Percentiles rank a stretch among this genome's conserved stretches.
phyloP scores from a whole-genome alignment of 2,329 filamentous ascomycete genomes.

The Beauveria asiatica region DNA sequence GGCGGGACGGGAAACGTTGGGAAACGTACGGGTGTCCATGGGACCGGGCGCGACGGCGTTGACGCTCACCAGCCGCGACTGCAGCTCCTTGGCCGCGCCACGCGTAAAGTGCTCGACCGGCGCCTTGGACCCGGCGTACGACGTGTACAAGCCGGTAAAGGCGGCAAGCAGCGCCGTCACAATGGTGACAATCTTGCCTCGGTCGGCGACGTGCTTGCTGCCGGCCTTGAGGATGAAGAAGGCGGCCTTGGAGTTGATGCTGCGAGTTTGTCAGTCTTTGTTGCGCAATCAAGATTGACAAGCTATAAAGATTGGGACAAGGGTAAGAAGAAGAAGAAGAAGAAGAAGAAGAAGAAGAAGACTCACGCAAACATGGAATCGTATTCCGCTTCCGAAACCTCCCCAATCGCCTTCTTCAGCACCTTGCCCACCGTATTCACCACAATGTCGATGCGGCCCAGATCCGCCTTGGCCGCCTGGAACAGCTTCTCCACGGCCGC shows the following conservation, averaged over 20 bases:
- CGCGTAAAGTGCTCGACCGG: slow-evolving; percentile 32
- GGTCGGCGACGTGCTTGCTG: slow-evolving; percentile 31
- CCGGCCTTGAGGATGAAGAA: slow-evolving; percentile 38
- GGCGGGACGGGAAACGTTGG: no score
- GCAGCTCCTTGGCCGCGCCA: slow-evolving; percentile 26
- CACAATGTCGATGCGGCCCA: slow-evolving; percentile 39
- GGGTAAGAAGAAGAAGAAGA: not conserved
- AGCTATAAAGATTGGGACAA: no score
- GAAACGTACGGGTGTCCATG: slow-evolving; percentile 30
- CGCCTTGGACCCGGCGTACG: slow-evolving; percentile 35
- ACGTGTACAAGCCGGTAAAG: slow-evolving; percentile 37
- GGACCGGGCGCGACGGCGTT: slow-evolving; percentile 29
- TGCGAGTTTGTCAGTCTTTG: slow-evolving; percentile 10
- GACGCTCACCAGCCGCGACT: slow-evolving; percentile 24
- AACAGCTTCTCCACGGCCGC: slow-evolving; percentile 33
- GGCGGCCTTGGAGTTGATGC: slow-evolving; percentile 36
- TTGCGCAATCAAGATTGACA: no score
- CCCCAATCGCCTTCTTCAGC: slow-evolving; percentile 36
- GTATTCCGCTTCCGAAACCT: slow-evolving; percentile 36
- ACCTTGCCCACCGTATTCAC: slow-evolving; percentile 43
- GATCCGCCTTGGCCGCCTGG: slow-evolving; percentile 28
- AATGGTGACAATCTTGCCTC: slow-evolving; percentile 39
- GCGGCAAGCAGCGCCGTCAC: slow-evolving; percentile 36
- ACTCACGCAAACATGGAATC: slow-evolving; percentile 38
- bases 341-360: not conserved